Evolutionary conservation across 148 eudicot genomes (phyloP).

Genomic region (Rhododendron mucronatum): DNA sequence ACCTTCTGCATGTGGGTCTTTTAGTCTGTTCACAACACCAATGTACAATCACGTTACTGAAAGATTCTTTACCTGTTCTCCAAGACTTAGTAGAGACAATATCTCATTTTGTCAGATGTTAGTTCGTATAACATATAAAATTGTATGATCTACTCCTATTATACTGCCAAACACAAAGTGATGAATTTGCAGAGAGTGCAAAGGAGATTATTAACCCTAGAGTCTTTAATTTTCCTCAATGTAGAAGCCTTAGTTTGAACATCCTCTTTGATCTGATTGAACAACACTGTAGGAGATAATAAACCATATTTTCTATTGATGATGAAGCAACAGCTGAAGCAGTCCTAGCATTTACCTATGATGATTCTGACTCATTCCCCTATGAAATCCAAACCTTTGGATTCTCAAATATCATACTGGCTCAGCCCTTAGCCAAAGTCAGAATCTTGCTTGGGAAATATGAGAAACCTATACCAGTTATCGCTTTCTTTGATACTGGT

Average conservation of each 20-base stretch:
- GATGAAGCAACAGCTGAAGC: too few relatives aligned
- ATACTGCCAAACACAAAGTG: background rate
- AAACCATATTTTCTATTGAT: too few relatives aligned
- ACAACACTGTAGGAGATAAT: background rate
- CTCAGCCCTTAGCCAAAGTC: too few relatives aligned
- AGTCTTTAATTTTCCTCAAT: background rate
- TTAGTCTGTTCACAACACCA: background rate
- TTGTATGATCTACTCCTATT: background rate
- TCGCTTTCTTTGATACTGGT: too few relatives aligned
- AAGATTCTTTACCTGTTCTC: background rate
- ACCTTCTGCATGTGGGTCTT: background rate
- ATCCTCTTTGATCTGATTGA: background rate
- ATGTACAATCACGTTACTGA: background rate
- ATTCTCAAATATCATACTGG: too few relatives aligned
- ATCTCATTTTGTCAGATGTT: background rate
- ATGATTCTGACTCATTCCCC: too few relatives aligned
- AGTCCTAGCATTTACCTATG: too few relatives aligned
- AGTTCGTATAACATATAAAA: background rate
- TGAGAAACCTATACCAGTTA: too few relatives aligned
- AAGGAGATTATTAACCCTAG: background rate
- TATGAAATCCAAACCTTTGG: too few relatives aligned
- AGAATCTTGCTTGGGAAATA: too few relatives aligned
- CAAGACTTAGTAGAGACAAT: background rate
- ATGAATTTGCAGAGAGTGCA: background rate
- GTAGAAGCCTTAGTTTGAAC: background rate